A percentile compares a stretch with the other conserved stretches of the same genome.
Evolutionary conservation across 257 asterid genomes (phyloP).

Genomic region (Przewalskia tangutica): DNA sequence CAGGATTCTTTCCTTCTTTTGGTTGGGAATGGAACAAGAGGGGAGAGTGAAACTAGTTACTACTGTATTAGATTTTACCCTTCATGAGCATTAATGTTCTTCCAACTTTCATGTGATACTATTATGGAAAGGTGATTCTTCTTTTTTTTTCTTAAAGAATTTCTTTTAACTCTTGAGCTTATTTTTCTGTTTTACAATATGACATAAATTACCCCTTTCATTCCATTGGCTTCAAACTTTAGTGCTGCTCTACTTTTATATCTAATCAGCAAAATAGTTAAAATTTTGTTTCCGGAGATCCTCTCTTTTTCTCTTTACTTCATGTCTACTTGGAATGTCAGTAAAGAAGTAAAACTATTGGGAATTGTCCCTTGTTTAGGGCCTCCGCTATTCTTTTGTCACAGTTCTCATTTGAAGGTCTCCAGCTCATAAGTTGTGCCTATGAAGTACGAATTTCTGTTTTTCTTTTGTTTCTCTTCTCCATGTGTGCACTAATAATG

Average conservation of each 20-base stretch:
- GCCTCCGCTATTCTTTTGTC: not conserved
- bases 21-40: not conserved
- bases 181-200: not conserved
- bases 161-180: not conserved
- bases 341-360: not conserved
- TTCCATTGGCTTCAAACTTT: not conserved
- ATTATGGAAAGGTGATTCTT: not conserved
- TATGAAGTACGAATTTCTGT: not conserved
- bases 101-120: not conserved
- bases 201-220: not conserved
- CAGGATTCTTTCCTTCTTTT: not conserved
- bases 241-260: not conserved
- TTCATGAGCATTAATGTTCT: not conserved
- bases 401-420: not conserved
- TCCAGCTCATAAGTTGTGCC: not conserved
- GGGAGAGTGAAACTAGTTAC: not conserved
- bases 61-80: not conserved
- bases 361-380: not conserved
- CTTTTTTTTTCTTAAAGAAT: not conserved
- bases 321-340: not conserved
- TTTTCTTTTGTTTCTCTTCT: not conserved
- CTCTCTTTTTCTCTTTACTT: not conserved
- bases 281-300: not conserved
- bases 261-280: not conserved
- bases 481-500: not conserved